phyloP scores from a whole-genome alignment of 495 filamentous ascomycete genomes.

The Neurospora intermedia region DNA sequence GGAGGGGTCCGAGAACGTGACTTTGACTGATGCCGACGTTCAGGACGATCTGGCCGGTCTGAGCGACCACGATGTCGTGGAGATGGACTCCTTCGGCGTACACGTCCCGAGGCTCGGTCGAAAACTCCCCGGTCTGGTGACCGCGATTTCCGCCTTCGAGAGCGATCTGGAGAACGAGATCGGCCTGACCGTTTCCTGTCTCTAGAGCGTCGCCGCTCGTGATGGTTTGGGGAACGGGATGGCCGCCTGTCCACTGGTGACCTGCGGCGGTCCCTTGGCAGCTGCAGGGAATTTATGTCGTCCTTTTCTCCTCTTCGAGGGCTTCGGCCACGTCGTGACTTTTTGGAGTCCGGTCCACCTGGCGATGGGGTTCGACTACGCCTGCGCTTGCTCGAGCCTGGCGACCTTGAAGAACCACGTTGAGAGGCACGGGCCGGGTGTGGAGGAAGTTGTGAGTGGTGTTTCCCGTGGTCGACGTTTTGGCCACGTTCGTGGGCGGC shows the following conservation, averaged over 20 bases:
- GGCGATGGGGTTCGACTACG: conserved; percentile 27
- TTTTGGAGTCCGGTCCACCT: conserved; percentile 22
- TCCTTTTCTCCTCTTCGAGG: conserved; percentile 20
- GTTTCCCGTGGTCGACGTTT: background rate
- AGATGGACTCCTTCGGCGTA: conserved; percentile 9
- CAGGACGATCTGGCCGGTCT: conserved; percentile 18
- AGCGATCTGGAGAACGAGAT: conserved; percentile 21
- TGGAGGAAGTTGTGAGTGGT: background rate
- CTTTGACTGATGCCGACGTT: conserved; percentile 25
- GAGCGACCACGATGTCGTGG: conserved; percentile 23
- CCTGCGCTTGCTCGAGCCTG: conserved; percentile 27
- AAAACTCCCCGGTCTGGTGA: conserved; percentile 4
- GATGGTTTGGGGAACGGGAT: conserved; percentile 22
- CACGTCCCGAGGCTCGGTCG: background rate
- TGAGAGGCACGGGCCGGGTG: background rate
- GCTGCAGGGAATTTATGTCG: conserved; percentile 12
- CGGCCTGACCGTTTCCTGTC: conserved; percentile 16
- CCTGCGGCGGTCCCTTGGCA: conserved; percentile 10
- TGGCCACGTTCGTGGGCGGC: background rate
- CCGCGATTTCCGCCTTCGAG: conserved; percentile 14
- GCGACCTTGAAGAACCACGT: conserved; percentile 21
- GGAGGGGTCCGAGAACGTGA: conserved; percentile 22
- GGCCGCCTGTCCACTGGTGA: conserved; percentile 18
- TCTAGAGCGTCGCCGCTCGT: conserved; percentile 11
- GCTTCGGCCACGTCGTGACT: conserved; percentile 24